Conservation (phyloP, 371 early-diverging fungal species). For the Rhizomucor miehei region DNA sequence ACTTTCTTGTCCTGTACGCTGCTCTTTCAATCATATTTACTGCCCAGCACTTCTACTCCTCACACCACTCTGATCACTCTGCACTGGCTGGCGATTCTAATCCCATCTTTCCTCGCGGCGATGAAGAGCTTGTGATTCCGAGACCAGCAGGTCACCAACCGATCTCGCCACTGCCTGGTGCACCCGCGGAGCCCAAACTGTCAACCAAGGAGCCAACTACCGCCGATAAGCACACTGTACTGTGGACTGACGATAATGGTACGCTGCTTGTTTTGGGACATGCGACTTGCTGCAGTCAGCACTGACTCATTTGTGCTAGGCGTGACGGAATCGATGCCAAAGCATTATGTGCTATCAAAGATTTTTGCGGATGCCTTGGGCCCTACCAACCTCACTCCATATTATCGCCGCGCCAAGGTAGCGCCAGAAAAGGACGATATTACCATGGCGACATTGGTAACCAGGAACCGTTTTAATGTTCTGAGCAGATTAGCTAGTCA, state of each 20-base stretch:
- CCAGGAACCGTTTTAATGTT: slow-evolving; percentile 43
- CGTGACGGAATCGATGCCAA: slow-evolving; percentile 13
- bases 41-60: slow-evolving; percentile 16
- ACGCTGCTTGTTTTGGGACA: not conserved
- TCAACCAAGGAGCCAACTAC: not conserved
- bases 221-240: slow-evolving; percentile 4
- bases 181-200: not conserved
- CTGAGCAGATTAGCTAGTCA: slow-evolving; percentile 39
- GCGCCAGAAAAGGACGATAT: slow-evolving; percentile 15
- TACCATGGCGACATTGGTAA: slow-evolving; percentile 47
- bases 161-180: not conserved
- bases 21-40: slow-evolving; percentile 14
- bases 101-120: slow-evolving; percentile 15
- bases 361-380: slow-evolving; percentile 40
- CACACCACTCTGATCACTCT: slow-evolving; percentile 5
- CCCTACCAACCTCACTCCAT: slow-evolving; percentile 39
- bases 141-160: not conserved
- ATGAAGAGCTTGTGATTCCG: slow-evolving; percentile 6
- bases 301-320: slow-evolving; percentile 8
- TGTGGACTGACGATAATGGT: slow-evolving; percentile 18
- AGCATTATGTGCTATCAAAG: slow-evolving; percentile 39
- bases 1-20: slow-evolving; percentile 12
- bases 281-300: not conserved
- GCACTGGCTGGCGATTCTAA: slow-evolving; percentile 4
- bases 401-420: slow-evolving; percentile 29